Base-by-base conservation (phyloP, 768 basidiomycete genomes). In the Naganishia vaughanmartiniae region DNA sequence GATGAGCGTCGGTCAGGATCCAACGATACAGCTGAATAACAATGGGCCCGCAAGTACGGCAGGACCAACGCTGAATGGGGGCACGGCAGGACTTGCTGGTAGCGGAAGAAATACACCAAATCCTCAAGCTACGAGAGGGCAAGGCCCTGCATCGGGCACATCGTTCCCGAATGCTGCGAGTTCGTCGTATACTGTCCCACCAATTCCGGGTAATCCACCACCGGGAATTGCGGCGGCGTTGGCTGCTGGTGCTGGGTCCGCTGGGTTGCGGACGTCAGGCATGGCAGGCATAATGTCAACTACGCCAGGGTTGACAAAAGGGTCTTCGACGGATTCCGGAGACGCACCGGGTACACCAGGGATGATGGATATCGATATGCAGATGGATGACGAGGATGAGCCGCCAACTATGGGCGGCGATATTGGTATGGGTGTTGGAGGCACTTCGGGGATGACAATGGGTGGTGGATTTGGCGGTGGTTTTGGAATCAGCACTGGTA, bases 341-440 rank as follows among this genome's bases (percentile, higher is more conserved):
- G 78, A 79, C 36, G 76, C 73, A 0, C 79, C 78, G 5, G 73
- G 73, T 2, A 78, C 80, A 31, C 80, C 80, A 11, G 80, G 78
- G 10, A 78, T 81, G 77, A 79, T 81, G 78, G 80, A 81, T 63
- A 79, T 81, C 51, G 80, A 81, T 57, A 81, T 81, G 80, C 76
- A 78, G 15, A 69, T 68, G 71, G 71, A 72, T 31, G 70, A 71
- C 19, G 70, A 71, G 31, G 71, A 72, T 15, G 39, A 24, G 67
- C 36, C 54, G 31, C 33, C 57, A n/a, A 15, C 19, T 5, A 24
- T 36, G n/a, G 31, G 31, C 33, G 34, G 33, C 7, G 57, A 56
- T 33, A 33, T 56, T 6, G 54, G 9, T 4, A 34, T 34, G 33
- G 28, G 28, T 31, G 30, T 34, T 30, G 54, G 48, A 4, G 48